These are phyloP conservation scores for Wickerhamiella sergipiensis DNA, from an alignment of 805 yeast species.

Conservation along the genomic window DNA sequence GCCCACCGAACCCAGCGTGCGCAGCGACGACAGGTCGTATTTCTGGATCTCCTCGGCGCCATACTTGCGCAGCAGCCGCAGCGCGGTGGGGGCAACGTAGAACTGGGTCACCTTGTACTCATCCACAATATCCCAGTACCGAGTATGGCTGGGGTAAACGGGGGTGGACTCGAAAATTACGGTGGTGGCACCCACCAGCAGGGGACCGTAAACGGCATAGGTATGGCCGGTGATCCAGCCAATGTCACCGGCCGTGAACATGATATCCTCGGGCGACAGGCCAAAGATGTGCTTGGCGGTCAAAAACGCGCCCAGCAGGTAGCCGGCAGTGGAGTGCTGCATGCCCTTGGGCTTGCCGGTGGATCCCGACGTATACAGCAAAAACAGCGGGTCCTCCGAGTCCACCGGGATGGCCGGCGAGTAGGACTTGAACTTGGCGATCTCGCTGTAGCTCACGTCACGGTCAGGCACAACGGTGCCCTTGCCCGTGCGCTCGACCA, in stretches of 20 bases:
- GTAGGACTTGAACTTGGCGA: conserved; percentile 69
- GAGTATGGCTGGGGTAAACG: conserved; percentile 85
- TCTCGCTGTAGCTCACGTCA: conserved; percentile 95
- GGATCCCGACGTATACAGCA: conserved; percentile 94
- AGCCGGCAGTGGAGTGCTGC: conserved; percentile 90
- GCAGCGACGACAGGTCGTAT: conserved; percentile 71
- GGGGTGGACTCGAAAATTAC: conserved; percentile 96
- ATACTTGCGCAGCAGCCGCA: conserved; percentile 78
- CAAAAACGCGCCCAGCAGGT: conserved; percentile 79
- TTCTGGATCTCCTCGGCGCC: conserved; percentile 76
- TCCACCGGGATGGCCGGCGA: conserved; percentile 76
- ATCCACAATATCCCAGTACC: conserved; percentile 95
- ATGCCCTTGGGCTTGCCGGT: conserved; percentile 99
- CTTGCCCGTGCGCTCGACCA: conserved; percentile 75
- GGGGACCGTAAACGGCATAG: conserved; percentile 89
- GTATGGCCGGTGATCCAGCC: conserved; percentile 99
- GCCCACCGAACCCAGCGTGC: conserved; percentile 94
- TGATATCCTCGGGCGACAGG: conserved; percentile 71
- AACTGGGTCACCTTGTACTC: conserved; percentile 85
- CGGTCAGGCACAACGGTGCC: conserved; percentile 66
- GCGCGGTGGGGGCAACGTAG: conserved; percentile 97
- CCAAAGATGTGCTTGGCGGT: conserved; percentile 91
- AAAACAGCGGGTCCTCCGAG: conserved; percentile 88
- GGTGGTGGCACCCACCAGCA: conserved; percentile 75
- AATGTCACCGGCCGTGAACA: conserved; percentile 96